Conservation (phyloP, 2,329 filamentous ascomycete genomes). For the Fusarium redolens region DNA sequence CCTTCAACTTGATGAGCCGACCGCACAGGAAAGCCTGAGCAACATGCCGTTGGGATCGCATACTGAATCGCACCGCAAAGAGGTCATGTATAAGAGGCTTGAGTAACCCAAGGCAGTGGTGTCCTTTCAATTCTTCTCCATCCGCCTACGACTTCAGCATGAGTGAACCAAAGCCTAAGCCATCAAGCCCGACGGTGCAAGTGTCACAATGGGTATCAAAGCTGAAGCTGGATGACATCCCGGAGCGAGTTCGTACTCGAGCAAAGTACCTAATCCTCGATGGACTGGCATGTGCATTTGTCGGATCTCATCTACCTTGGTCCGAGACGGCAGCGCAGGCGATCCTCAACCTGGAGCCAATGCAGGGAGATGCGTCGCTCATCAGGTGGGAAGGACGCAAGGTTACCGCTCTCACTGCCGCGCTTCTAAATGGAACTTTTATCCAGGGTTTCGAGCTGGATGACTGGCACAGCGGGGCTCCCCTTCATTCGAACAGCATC, state of each 20-base stretch:
- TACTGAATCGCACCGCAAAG: background rate
- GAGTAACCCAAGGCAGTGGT: background rate
- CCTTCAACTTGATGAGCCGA: background rate
- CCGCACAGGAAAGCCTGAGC: background rate
- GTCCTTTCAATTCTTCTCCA: too few relatives aligned
- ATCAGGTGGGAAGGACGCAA: conserved; percentile 4
- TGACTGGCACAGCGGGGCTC: conserved; percentile 8
- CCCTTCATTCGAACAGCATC: conserved; percentile 6
- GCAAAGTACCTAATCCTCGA: conserved; percentile 4
- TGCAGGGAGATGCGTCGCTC: background rate
- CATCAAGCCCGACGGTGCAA: background rate
- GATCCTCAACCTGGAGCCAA: background rate
- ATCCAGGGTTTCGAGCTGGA: conserved; percentile 11
- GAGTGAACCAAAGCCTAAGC: background rate
- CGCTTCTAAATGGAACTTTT: conserved; percentile 5
- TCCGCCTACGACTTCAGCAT: background rate
- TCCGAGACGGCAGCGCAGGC: background rate
- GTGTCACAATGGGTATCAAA: conserved; percentile 5
- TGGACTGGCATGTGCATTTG: background rate
- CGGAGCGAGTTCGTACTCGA: background rate
- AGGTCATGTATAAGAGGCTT: background rate
- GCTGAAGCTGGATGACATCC: background rate
- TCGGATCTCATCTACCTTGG: conserved; percentile 5
- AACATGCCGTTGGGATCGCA: background rate
- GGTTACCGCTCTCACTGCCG: background rate